phyloP scores from a whole-genome alignment of 2,329 filamentous ascomycete genomes.

The Pseudocercospora cruenta region DNA sequence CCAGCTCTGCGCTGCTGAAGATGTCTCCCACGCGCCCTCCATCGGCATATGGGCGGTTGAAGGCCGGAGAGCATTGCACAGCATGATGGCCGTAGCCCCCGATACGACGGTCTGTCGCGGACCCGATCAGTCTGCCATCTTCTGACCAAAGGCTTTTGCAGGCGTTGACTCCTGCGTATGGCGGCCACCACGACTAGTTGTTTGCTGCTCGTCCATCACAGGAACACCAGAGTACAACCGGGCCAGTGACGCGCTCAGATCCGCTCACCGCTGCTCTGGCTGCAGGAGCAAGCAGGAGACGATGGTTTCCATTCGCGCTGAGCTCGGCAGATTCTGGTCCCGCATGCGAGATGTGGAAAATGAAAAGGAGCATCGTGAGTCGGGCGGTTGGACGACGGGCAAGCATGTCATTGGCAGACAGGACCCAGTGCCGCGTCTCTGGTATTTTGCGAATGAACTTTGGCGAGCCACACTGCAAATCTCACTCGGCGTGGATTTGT shows the following conservation, averaged over 20 bases:
- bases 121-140: background rate
- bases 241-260: slow-evolving; percentile 4
- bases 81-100: slow-evolving; percentile 11
- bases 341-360: background rate
- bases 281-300: slow-evolving; percentile 5
- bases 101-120: slow-evolving; percentile 15
- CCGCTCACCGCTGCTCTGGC: slow-evolving; percentile 18
- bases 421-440: slow-evolving; percentile 13
- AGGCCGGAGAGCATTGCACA: slow-evolving; percentile 19
- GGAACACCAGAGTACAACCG: slow-evolving; percentile 1
- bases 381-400: slow-evolving; percentile 2
- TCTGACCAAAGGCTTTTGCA: slow-evolving; percentile 7
- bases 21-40: background rate
- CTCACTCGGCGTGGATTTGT: background rate
- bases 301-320: slow-evolving; percentile 7
- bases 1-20: background rate
- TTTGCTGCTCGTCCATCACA: slow-evolving; percentile 12
- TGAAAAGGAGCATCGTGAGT: slow-evolving; percentile 4
- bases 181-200: slow-evolving; percentile 7
- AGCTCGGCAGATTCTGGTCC: background rate
- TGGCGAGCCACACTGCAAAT: slow-evolving; percentile 10
- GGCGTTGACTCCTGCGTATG: slow-evolving; percentile 8
- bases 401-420: slow-evolving; percentile 11
- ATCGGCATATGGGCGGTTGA: slow-evolving; percentile 18
- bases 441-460: slow-evolving; percentile 11